Evolutionary conservation across 2,329 filamentous ascomycete genomes (phyloP), one percentile per base, ranked within the genome.

Genomic region (Monilinia polystroma): DNA sequence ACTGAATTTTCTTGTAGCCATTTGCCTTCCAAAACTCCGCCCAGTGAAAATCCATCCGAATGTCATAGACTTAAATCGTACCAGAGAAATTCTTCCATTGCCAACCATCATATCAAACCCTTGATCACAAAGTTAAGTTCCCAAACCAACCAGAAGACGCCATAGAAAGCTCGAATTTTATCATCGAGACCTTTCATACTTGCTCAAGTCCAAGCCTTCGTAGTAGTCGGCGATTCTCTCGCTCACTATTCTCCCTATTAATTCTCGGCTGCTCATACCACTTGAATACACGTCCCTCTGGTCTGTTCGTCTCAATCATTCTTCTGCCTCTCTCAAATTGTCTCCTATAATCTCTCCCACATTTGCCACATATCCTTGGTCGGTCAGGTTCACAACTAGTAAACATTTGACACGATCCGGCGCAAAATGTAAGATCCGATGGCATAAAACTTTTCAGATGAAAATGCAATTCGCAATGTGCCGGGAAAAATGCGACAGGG

Each of bases 391-490:
- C 60, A 3, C 43, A 38, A 23, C 56, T 20, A 3, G 72, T 73
- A 12, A 60, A 73, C 59, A 51, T 69, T 16, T 65, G 26, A 62
- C 72, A 74, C 20, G 12, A 53, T 0, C 68, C 70, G 2, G 63
- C 64, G 47, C 72, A 74, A 41, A 66, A 73, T 10, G 43, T 71
- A 18, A 71, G 47, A 4, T 68, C 4, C 2, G 23, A 23, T 0
- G 72, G 72, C 11, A 74, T 69, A 64, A 70, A 70, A 4, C 49
- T 57, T 3, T 67, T 64, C 8, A 74, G 63, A 63, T 75, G 73
- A 53, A 69, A 73, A 29, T 75, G 73, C 1, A 75, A 64, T 35
- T 75, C 71, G 64, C 73, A 75, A 45, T 75, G 73, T 2, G 71
- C 69, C 3, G 72, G 73, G 12, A 68, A 71, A 54, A 68, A 73